These are phyloP conservation scores for Trichoderma sp. DNA, from an alignment of 2,329 filamentous ascomycete genomes.

Conservation along the genomic window DNA sequence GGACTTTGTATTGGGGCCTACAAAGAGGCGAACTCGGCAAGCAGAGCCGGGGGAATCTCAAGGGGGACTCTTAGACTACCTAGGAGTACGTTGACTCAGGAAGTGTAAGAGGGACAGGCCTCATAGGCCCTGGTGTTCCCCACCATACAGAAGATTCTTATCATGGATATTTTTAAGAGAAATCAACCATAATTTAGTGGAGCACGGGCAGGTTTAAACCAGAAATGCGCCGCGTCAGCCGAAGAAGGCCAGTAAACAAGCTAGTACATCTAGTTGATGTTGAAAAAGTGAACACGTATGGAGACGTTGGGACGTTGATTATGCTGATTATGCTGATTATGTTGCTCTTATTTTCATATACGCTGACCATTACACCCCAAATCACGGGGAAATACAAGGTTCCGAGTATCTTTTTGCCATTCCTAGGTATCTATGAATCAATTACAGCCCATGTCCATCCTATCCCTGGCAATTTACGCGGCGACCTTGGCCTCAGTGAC, in stretches of 20 bases:
- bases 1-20: not conserved
- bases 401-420: not conserved
- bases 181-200: not conserved
- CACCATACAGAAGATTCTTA: not conserved
- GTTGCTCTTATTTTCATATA: not conserved
- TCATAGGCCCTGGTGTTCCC: not conserved
- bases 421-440: not conserved
- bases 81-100: not conserved
- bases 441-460: not conserved
- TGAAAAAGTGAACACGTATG: not conserved
- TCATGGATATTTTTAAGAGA: not conserved
- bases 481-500: constrained; percentile 12
- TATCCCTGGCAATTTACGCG: not conserved
- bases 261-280: not conserved
- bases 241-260: not conserved
- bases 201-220: not conserved
- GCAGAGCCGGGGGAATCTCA: not conserved
- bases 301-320: not conserved
- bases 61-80: not conserved
- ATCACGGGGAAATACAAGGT: not conserved
- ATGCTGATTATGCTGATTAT: not conserved
- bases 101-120: not conserved
- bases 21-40: not conserved
- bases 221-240: not conserved
- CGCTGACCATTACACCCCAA: not conserved